These are phyloP conservation scores for Dipodascopsis uninucleata DNA, from an alignment of 805 yeast species.

Conservation along the genomic window DNA sequence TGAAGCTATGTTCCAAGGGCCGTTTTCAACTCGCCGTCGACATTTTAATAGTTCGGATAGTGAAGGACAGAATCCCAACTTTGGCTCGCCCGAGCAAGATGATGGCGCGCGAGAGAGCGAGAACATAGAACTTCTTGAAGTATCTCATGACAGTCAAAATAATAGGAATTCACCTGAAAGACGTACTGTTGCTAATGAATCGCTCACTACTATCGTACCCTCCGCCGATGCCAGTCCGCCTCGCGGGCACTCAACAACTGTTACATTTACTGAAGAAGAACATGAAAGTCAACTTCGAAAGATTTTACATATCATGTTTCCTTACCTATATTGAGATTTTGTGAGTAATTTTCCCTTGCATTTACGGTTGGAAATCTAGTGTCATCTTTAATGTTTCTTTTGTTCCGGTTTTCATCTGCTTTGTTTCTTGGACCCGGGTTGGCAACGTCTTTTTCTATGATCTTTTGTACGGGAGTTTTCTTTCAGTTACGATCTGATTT, in stretches of 20 bases:
- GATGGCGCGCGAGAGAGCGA: neutral
- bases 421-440: too few relatives aligned
- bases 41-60: neutral
- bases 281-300: slow-evolving; percentile 1
- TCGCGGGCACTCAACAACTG: neutral
- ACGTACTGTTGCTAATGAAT: neutral
- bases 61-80: neutral
- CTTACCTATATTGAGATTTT: too few relatives aligned
- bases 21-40: too few relatives aligned
- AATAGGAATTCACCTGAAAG: neutral
- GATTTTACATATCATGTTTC: slow-evolving; percentile 2
- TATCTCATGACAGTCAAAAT: neutral
- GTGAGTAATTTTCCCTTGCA: too few relatives aligned
- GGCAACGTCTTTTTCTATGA: too few relatives aligned
- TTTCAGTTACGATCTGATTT: too few relatives aligned
- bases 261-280: neutral
- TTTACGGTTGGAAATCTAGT: too few relatives aligned
- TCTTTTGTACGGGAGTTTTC: too few relatives aligned
- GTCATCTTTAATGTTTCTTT: too few relatives aligned
- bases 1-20: too few relatives aligned
- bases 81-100: neutral
- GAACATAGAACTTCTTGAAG: neutral
- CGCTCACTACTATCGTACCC: neutral
- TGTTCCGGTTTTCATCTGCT: too few relatives aligned
- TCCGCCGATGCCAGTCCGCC: neutral